Evolutionary conservation across 805 yeast species (phyloP).

Genomic region (Candida ovalis): DNA sequence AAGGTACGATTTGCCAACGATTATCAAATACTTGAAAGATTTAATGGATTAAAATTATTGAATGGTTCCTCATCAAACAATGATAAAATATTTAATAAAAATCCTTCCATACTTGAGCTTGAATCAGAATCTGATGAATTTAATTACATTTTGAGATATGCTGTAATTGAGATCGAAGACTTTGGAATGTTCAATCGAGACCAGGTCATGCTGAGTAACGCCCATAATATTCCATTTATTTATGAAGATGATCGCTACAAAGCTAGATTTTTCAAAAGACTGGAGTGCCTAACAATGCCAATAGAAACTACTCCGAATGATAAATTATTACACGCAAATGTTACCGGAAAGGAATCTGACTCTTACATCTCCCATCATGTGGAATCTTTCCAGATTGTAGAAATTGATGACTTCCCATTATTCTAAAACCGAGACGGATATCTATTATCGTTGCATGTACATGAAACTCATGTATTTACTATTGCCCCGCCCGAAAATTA

Average conservation of each 20-base stretch:
- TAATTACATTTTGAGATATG: constrained; percentile 9
- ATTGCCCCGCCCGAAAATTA: too few species aligned
- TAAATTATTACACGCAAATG: not conserved
- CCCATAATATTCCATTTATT: constrained; percentile 13
- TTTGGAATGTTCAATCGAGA: constrained; percentile 20
- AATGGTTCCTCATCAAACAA: not conserved
- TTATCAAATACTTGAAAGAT: constrained; percentile 6
- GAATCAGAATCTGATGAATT: not conserved
- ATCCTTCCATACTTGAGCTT: not conserved
- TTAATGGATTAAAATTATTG: constrained; percentile 5
- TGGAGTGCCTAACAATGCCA: not conserved
- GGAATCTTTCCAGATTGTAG: not conserved
- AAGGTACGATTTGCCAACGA: constrained; percentile 12
- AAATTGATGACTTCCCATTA: not conserved
- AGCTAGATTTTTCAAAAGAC: constrained; percentile 1
- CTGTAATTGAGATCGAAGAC: constrained; percentile 14
- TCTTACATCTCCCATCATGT: too few species aligned
- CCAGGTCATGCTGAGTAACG: constrained; percentile 13
- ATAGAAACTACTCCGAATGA: not conserved
- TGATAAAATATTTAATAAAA: not conserved
- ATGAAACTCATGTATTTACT: too few species aligned
- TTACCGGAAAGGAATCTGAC: too few species aligned
- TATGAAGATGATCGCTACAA: constrained; percentile 8
- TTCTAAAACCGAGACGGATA: not conserved
- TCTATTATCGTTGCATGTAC: too few species aligned